A percentile compares a stretch with the other conserved stretches of the same genome.
These are phyloP conservation scores for Pseudofabraea citricarpa DNA, from an alignment of 2,329 filamentous ascomycete genomes.

Conservation along the genomic window DNA sequence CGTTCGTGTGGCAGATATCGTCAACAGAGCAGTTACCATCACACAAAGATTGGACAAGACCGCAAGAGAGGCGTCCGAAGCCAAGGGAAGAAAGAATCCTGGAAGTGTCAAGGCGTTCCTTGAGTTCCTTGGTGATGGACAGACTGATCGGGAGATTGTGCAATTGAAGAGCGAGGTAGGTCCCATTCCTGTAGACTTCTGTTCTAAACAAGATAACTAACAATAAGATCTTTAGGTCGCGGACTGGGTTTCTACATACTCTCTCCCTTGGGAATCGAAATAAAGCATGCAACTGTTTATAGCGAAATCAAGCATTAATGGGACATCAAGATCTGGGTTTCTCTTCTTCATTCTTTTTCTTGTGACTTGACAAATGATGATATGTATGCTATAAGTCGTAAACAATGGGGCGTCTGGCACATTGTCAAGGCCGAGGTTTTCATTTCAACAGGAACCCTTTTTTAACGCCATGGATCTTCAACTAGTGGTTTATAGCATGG, in stretches of 20 bases:
- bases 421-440: too few species aligned
- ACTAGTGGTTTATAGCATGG: too few species aligned
- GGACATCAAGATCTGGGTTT: too few species aligned
- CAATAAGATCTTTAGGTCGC: slow-evolving; percentile 56
- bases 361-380: too few species aligned
- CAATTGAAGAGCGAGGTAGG: slow-evolving; percentile 43
- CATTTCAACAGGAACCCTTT: too few species aligned
- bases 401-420: too few species aligned
- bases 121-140: slow-evolving; percentile 63
- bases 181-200: background rate
- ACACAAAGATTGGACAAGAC: slow-evolving; percentile 71
- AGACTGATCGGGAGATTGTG: slow-evolving; percentile 65
- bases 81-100: slow-evolving; percentile 60
- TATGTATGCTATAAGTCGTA: too few species aligned
- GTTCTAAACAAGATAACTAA: background rate
- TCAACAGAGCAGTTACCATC: slow-evolving; percentile 77
- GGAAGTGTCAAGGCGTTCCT: slow-evolving; percentile 63
- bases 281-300: background rate
- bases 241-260: slow-evolving; percentile 72
- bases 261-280: slow-evolving; percentile 57
- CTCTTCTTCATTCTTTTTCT: too few species aligned
- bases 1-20: slow-evolving; percentile 76
- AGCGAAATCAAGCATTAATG: background rate
- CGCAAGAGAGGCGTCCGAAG: slow-evolving; percentile 63
- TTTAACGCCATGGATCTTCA: too few species aligned